A percentile compares a stretch with the other conserved stretches of the same genome.
Evolutionary conservation across 108 stramenopile species (phyloP).

Genomic region (Skeletonema costatum): DNA sequence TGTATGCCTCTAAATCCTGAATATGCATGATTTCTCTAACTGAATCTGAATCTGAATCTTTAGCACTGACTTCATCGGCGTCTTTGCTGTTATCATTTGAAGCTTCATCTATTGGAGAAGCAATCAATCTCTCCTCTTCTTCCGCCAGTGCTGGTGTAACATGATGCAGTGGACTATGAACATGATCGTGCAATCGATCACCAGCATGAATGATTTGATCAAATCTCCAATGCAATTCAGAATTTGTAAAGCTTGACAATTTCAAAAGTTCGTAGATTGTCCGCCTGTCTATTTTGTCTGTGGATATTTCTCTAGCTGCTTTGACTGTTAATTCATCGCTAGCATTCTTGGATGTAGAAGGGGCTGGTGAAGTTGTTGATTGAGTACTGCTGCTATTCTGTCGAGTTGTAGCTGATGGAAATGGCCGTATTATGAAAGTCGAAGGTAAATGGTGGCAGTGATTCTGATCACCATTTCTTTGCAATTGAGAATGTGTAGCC

Average conservation of each 20-base stretch:
- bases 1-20: constrained; percentile 19
- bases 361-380: neutral
- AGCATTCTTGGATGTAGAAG: neutral
- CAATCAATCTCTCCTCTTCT: neutral
- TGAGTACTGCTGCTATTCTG: neutral
- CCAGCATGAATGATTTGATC: constrained; percentile 21
- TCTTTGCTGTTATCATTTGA: neutral
- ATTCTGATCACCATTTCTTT: neutral
- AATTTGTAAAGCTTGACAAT: constrained; percentile 14
- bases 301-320: neutral
- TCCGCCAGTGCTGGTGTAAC: neutral
- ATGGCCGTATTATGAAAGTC: neutral
- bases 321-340: neutral
- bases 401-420: neutral
- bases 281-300: constrained; percentile 14
- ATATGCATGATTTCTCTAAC: constrained; percentile 7
- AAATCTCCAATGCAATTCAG: constrained; percentile 35
- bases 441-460: neutral
- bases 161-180: neutral
- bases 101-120: neutral
- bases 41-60: neutral
- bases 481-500: neutral
- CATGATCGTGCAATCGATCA: neutral
- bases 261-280: constrained; percentile 13
- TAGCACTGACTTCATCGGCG: neutral